Conservation (phyloP, 2,329 filamentous ascomycete genomes). For the Annulohypoxylon truncatum region DNA sequence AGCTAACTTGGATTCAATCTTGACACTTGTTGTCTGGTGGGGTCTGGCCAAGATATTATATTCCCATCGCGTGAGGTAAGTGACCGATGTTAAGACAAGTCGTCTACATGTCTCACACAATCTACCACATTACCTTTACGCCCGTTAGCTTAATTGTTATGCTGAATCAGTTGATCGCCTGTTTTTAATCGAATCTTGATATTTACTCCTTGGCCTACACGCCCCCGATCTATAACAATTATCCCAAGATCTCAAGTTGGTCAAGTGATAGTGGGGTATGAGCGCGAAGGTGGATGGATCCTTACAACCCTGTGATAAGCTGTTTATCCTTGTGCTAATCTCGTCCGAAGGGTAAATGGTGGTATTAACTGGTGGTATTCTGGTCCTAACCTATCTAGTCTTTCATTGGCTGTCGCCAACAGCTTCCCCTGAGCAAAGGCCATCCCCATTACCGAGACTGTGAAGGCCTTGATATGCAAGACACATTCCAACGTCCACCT, state of each 20-base stretch:
- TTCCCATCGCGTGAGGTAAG: slow-evolving; percentile 4
- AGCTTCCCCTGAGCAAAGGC: slow-evolving; percentile 46
- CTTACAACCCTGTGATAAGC: slow-evolving; percentile 47
- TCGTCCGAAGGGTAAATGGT: slow-evolving; percentile 30
- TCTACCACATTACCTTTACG: slow-evolving; percentile 30
- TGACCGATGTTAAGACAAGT: slow-evolving; percentile 21
- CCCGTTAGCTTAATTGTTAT: slow-evolving; percentile 14
- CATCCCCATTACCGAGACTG: slow-evolving; percentile 41
- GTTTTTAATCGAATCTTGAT: slow-evolving; percentile 16
- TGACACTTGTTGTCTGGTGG: slow-evolving; percentile 20
- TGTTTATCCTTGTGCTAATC: slow-evolving; percentile 32
- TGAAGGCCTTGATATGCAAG: slow-evolving; percentile 40
- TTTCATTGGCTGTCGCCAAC: slow-evolving; percentile 40
- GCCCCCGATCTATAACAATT: slow-evolving; percentile 40
- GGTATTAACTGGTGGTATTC: slow-evolving; percentile 35
- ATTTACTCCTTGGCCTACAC: slow-evolving; percentile 19
- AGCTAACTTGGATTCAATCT: slow-evolving; percentile 30
- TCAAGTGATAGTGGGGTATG: slow-evolving; percentile 50
- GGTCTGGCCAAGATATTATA: slow-evolving; percentile 18
- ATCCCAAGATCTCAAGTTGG: slow-evolving; percentile 43
- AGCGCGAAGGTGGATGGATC: slow-evolving; percentile 40
- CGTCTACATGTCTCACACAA: slow-evolving; percentile 29
- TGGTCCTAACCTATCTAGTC: slow-evolving; percentile 21
- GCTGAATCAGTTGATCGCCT: slow-evolving; percentile 32
- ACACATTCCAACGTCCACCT: slow-evolving; percentile 45